Evolutionary conservation across 192 early-diverging fungal genomes (phyloP).

Genomic region (Backusella australiensis): DNA sequence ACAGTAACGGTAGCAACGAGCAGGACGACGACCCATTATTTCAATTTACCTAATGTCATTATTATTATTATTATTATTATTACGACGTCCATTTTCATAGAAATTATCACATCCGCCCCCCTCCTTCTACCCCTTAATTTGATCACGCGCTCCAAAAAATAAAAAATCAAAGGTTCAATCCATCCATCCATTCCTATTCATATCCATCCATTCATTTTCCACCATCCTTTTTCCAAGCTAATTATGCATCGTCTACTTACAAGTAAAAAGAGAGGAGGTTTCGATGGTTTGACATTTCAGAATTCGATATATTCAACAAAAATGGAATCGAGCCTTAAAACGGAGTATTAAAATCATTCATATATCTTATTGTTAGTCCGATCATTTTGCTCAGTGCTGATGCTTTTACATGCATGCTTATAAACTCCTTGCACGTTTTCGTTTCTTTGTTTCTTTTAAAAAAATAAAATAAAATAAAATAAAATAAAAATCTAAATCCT

Average conservation of each 20-base stretch:
- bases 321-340: neutral
- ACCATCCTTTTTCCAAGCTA: neutral
- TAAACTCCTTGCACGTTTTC: too few relatives aligned
- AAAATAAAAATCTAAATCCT: too few relatives aligned
- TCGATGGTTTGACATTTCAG: neutral
- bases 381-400: too few relatives aligned
- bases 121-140: neutral
- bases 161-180: neutral
- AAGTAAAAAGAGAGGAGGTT: conserved; percentile 21
- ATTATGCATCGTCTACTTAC: neutral
- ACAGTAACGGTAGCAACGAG: conserved; percentile 98
- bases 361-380: neutral
- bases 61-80: too few relatives aligned
- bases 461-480: too few relatives aligned
- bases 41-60: neutral
- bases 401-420: too few relatives aligned
- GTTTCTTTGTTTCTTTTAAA: neutral
- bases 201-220: neutral
- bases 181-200: conserved; percentile 4
- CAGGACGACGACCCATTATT: conserved; percentile 96
- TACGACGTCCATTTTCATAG: neutral
- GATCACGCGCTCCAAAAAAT: neutral
- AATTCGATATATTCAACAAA: neutral
- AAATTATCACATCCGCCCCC: neutral
- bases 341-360: neutral